A percentile compares a stretch with the other conserved stretches of the same genome.
Evolutionary conservation across 2,329 filamentous ascomycete genomes (phyloP).

Genomic region (Aspergillus intermedius): DNA sequence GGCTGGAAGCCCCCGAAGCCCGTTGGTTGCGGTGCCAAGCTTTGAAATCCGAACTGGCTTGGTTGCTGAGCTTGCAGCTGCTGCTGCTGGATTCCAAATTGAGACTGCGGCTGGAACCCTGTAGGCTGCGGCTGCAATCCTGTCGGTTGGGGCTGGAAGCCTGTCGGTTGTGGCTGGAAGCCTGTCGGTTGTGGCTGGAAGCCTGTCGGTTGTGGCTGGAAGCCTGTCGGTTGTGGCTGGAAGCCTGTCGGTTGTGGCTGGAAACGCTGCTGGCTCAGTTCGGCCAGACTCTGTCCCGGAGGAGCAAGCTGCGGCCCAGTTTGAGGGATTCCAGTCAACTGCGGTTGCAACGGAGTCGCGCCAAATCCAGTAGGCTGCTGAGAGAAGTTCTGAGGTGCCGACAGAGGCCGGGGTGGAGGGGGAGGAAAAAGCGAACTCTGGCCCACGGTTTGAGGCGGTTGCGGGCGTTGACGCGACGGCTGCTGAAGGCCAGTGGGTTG

Average conservation of each 20-base stretch:
- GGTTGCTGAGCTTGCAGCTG: slow-evolving; percentile 42
- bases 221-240: no score
- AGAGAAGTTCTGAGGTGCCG: slow-evolving; percentile 72
- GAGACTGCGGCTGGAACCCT: slow-evolving; percentile 40
- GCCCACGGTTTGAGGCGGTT: slow-evolving; percentile 58
- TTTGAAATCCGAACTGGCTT: slow-evolving; percentile 38
- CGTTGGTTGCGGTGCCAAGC: slow-evolving; percentile 48
- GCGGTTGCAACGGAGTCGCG: slow-evolving; percentile 69
- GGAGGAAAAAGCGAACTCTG: slow-evolving; percentile 64
- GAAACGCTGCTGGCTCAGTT: slow-evolving; percentile 60
- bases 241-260: slow-evolving; percentile 40
- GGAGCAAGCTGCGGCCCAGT: slow-evolving; percentile 55
- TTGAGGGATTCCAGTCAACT: slow-evolving; percentile 69
- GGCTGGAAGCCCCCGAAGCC: slow-evolving; percentile 44
- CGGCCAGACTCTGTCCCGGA: slow-evolving; percentile 68
- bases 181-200: no score
- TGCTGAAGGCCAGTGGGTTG: slow-evolving; percentile 36
- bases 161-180: slow-evolving; percentile 60
- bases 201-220: no score
- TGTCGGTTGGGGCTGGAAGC: slow-evolving; percentile 45
- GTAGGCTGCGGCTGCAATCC: slow-evolving; percentile 42
- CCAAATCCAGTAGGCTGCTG: slow-evolving; percentile 67
- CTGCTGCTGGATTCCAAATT: slow-evolving; percentile 41
- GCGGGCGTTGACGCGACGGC: slow-evolving; percentile 60
- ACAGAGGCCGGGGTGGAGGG: slow-evolving; percentile 73